Evolutionary conservation across 352 stramenopile species (phyloP).

Genomic region (Phytopythium chamaehyphon): DNA sequence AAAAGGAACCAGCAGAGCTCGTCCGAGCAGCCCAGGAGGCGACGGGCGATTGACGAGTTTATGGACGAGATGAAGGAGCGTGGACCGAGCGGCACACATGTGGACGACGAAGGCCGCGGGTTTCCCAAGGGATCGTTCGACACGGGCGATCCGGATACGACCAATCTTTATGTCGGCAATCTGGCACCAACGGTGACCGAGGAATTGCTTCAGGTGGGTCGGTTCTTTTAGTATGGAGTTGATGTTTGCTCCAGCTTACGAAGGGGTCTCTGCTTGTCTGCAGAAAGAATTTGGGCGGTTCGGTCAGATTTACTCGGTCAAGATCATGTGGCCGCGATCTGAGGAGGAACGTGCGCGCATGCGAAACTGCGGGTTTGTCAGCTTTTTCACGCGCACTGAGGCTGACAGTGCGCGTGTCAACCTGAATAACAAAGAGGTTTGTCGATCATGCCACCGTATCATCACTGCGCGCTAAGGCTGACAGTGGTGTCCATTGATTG

Average conservation of each 20-base stretch:
- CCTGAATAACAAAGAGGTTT: conserved; percentile 70
- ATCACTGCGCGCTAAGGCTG: conserved; percentile 1
- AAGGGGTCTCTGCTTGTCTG: background rate
- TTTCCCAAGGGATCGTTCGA: conserved; percentile 76
- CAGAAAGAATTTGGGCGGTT: conserved; percentile 85
- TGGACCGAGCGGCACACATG: conserved; percentile 17
- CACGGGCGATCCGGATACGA: conserved; percentile 81
- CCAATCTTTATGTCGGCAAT: conserved; percentile 95
- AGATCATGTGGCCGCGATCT: conserved; percentile 98
- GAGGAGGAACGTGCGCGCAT: conserved; percentile 89
- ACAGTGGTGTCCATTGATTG: background rate
- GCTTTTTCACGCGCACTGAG: conserved; percentile 84
- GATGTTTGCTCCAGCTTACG: too few species aligned
- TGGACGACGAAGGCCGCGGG: conserved; percentile 9
- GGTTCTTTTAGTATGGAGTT: too few species aligned
- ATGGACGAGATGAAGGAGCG: conserved; percentile 87
- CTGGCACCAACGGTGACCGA: conserved; percentile 91
- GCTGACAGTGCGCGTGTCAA: conserved; percentile 77
- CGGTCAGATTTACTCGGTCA: conserved; percentile 93
- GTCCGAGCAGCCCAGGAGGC: conserved; percentile 31
- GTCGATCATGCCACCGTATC: background rate
- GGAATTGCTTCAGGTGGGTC: conserved; percentile 70
- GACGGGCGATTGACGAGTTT: conserved; percentile 84
- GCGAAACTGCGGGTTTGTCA: conserved; percentile 95
- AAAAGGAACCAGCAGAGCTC: conserved; percentile 11